Evolutionary conservation across 805 yeast genomes (phyloP), one percentile per base, ranked within the genome.

Genomic region (Lipomyces sp.): DNA sequence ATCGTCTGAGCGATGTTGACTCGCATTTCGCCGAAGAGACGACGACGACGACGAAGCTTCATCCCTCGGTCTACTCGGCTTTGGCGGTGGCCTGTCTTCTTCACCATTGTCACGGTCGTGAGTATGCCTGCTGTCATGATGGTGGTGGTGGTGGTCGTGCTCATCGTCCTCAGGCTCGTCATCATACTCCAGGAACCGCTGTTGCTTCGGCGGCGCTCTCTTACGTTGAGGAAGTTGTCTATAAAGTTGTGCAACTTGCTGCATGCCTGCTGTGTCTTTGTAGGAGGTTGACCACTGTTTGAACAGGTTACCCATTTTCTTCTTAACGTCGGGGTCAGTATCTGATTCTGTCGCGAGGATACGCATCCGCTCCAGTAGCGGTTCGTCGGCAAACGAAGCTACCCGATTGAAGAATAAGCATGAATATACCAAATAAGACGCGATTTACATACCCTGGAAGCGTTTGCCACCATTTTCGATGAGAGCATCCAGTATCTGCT

Each of bases 211-310:
- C 53, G 62, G 47, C 43, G 59, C 52, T 48, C 61, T 55, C 8
- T 58, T 53, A 47, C 63, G 61, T 35, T 63, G 60, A 0, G 83
- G 83, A 35, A 77, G 64, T 35, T 65, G 64, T 41, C 68, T 66
- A 63, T 74, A 77, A 54, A 86, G 67, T 2, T 53, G 53, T 1
- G 77, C 78, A 47, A 84, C 60, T 26, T 75, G 74, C 42, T 69
- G 64, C 63, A 80, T 78, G 13, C 77, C 80, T 1, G 71, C 70
- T 45, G 74, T 66, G 24, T 74, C 81, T 3, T 62, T 63, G 60
- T 80, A 77, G 53, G 82, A 86, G 4, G 67, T 62, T 41, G 77
- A 70, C 98, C 98, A 91, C 5, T 80, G 79, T 19, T 73, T 52
- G 8, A 86, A 81, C 64, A 85, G 71, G 1, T 68, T 65, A 21